These are phyloP conservation scores for Veloporphyrellus conicus DNA, from an alignment of 1,284 basidiomycete species.

Conservation along the genomic window DNA sequence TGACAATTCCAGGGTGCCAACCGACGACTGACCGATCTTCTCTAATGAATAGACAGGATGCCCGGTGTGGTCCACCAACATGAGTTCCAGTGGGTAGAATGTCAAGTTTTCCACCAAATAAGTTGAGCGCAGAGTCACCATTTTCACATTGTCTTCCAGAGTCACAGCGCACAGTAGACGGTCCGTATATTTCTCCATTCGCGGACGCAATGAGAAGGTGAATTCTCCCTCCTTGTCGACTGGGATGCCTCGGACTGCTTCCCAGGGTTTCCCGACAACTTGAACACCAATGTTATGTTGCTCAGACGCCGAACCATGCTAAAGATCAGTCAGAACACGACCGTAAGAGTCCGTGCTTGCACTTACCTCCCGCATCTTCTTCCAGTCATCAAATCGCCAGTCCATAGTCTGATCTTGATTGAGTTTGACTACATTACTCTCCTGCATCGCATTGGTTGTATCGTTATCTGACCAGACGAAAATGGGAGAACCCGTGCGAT, in stretches of 20 bases:
- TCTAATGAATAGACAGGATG: constrained; percentile 79
- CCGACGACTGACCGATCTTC: constrained; percentile 65
- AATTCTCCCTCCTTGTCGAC: constrained; percentile 96
- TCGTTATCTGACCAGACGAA: constrained; percentile 79
- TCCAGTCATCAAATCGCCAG: constrained; percentile 98
- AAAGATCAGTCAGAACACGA: constrained; percentile 10
- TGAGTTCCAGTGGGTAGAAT: constrained; percentile 89
- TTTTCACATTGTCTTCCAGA: constrained; percentile 90
- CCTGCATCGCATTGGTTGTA: constrained; percentile 44
- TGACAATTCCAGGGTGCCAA: not conserved
- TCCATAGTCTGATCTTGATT: constrained; percentile 77
- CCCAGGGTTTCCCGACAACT: constrained; percentile 88
- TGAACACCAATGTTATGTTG: constrained; percentile 84
- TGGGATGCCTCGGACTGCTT: constrained; percentile 82
- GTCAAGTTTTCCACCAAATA: constrained; percentile 93
- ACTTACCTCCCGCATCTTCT: constrained; percentile 84
- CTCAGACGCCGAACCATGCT: constrained; percentile 78
- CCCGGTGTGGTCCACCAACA: constrained; percentile 82
- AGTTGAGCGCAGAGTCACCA: constrained; percentile 92
- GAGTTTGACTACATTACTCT: constrained; percentile 51
- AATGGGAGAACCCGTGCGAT: constrained; percentile 83
- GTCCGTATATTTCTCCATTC: constrained; percentile 70
- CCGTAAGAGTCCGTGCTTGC: not conserved
- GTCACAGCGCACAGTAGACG: constrained; percentile 89
- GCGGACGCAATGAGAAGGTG: constrained; percentile 81